Percentiles rank a stretch among this genome's conserved stretches.
Evolutionary conservation across 2,329 filamentous ascomycete species (phyloP).

Genomic region (Colletotrichum salicis): DNA sequence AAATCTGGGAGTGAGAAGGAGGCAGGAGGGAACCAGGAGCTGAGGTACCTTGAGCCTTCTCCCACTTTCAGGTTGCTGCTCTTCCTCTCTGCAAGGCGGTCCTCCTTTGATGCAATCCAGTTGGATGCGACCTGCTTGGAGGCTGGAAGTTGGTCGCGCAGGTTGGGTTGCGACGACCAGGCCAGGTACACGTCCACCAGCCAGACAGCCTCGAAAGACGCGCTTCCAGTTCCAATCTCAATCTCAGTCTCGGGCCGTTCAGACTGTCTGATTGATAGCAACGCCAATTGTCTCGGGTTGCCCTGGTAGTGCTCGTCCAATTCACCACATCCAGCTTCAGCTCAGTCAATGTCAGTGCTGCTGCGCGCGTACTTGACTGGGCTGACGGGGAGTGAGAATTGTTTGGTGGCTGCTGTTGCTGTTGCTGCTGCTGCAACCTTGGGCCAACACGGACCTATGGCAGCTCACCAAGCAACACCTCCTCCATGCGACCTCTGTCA

Average conservation of each 20-base stretch:
- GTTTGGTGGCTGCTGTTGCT: slow-evolving; percentile 12
- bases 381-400: neutral
- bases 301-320: slow-evolving; percentile 21
- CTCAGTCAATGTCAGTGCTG: slow-evolving; percentile 7
- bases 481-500: slow-evolving; percentile 30
- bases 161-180: neutral
- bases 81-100: neutral
- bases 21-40: neutral
- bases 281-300: slow-evolving; percentile 28
- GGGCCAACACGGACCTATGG: slow-evolving; percentile 49
- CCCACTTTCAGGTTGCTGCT: neutral
- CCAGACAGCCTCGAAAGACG: slow-evolving; percentile 2
- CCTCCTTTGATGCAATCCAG: neutral
- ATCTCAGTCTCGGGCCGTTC: neutral
- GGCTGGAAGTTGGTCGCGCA: neutral
- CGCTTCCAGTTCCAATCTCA: neutral
- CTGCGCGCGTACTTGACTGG: slow-evolving; percentile 7
- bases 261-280: neutral
- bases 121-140: neutral
- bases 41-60: neutral
- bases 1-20: neutral
- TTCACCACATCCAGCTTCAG: neutral
- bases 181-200: neutral
- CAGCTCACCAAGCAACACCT: slow-evolving; percentile 47
- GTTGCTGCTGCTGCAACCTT: slow-evolving; percentile 20